A percentile compares a stretch with the other conserved stretches of the same genome.
These are phyloP conservation scores for Fusarium oligoseptatum DNA, from an alignment of 2,329 filamentous ascomycete species.

Conservation along the genomic window DNA sequence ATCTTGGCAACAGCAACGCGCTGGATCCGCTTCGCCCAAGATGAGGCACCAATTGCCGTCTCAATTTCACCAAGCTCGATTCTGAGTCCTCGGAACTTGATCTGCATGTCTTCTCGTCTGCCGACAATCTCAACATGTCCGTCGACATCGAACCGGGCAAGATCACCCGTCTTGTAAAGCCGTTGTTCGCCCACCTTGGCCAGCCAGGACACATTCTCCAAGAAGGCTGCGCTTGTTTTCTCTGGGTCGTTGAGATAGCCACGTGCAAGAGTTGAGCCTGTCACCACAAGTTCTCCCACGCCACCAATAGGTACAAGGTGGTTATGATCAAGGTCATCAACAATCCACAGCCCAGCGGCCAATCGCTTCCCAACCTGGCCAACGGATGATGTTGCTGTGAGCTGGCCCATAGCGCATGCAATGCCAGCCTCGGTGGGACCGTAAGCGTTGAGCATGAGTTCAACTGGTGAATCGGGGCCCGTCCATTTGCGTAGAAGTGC, in stretches of 20 bases:
- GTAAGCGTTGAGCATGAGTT: constrained; percentile 5
- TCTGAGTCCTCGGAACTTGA: constrained; percentile 68
- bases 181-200: constrained; percentile 15
- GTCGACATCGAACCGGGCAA: constrained; percentile 46
- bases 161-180: constrained; percentile 40
- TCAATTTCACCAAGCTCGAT: constrained; percentile 56
- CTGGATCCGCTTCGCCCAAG: neutral
- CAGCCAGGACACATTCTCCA: constrained; percentile 45
- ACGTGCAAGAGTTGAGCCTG: constrained; percentile 42
- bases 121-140: constrained; percentile 58
- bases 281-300: constrained; percentile 47
- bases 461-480: neutral
- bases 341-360: constrained; percentile 41
- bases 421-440: constrained; percentile 12
- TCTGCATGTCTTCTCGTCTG: constrained; percentile 64
- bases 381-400: neutral
- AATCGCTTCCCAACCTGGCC: neutral
- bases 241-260: constrained; percentile 42
- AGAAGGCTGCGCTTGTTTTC: constrained; percentile 46
- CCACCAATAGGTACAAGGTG: constrained; percentile 38
- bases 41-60: constrained; percentile 4
- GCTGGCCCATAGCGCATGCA: neutral
- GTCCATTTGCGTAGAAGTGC: neutral
- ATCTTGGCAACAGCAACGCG: neutral
- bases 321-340: constrained; percentile 37